Percentiles rank a stretch among this genome's conserved stretches.
Evolutionary conservation across 495 filamentous ascomycete species (phyloP).

Genomic region (Poronia punctata): DNA sequence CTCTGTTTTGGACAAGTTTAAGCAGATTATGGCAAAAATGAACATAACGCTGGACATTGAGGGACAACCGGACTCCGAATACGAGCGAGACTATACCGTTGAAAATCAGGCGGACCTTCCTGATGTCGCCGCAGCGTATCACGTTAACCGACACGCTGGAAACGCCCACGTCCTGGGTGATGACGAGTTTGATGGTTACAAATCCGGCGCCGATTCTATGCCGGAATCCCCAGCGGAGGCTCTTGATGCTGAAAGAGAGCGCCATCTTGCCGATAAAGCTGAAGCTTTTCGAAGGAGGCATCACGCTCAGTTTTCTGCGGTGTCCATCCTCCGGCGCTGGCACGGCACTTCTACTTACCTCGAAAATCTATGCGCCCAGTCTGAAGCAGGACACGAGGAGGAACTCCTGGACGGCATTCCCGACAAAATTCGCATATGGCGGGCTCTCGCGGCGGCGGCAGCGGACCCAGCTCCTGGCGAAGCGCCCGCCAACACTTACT

Average conservation of each 20-base stretch:
- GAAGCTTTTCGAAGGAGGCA: slow-evolving; percentile 18
- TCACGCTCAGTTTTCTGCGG: slow-evolving; percentile 18
- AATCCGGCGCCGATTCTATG: background rate
- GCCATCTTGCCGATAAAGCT: slow-evolving; percentile 14
- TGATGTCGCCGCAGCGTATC: too few relatives aligned
- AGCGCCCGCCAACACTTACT: slow-evolving; percentile 19
- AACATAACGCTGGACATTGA: slow-evolving; percentile 62
- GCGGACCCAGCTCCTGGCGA: slow-evolving; percentile 10
- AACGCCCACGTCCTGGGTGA: slow-evolving; percentile 1
- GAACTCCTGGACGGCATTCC: slow-evolving; percentile 15
- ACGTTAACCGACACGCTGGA: too few relatives aligned
- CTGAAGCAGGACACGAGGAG: slow-evolving; percentile 19
- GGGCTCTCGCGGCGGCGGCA: slow-evolving; percentile 13
- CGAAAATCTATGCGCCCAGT: slow-evolving; percentile 18
- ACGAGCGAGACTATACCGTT: slow-evolving; percentile 6
- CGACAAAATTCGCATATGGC: slow-evolving; percentile 17
- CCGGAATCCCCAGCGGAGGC: background rate
- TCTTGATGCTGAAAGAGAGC: slow-evolving; percentile 4
- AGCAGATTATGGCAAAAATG: slow-evolving; percentile 54
- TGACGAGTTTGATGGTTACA: slow-evolving; percentile 3
- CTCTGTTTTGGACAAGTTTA: slow-evolving; percentile 59
- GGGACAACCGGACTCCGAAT: slow-evolving; percentile 8
- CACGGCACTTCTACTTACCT: slow-evolving; percentile 17
- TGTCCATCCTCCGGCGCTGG: slow-evolving; percentile 20
- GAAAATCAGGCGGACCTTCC: too few relatives aligned